Evolutionary conservation across 331 rosid species (phyloP).

Genomic region (Rhamnella rubrinervis): DNA sequence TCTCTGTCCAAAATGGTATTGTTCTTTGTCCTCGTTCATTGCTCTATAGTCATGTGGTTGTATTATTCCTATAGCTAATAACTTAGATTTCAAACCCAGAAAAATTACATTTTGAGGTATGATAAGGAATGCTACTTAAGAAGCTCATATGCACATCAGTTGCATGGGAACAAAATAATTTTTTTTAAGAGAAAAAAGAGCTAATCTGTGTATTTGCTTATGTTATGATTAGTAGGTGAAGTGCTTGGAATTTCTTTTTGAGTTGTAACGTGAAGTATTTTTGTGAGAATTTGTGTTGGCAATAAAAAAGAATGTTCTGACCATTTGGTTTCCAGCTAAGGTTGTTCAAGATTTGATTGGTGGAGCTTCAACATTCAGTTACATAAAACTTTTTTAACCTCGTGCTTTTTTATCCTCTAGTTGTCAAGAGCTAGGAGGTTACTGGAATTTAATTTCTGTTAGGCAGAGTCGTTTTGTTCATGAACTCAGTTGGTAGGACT

Average conservation of each 20-base stretch:
- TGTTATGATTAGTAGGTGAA: neutral
- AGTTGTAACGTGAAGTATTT: too few relatives aligned
- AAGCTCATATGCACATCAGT: slow-evolving; percentile 5
- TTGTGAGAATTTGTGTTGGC: too few relatives aligned
- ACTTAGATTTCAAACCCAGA: neutral
- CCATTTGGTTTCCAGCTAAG: neutral
- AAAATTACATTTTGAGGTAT: neutral
- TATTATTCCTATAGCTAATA: neutral
- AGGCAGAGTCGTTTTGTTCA: too few relatives aligned
- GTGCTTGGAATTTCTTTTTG: too few relatives aligned
- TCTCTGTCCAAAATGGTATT: slow-evolving; percentile 65
- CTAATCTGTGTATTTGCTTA: neutral
- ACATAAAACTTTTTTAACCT: too few relatives aligned
- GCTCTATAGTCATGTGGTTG: neutral
- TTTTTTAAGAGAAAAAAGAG: neutral
- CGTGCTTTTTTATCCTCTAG: too few relatives aligned
- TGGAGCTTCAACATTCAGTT: too few relatives aligned
- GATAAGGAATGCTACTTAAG: neutral
- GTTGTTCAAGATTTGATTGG: neutral
- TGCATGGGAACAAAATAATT: neutral
- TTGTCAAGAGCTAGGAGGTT: too few relatives aligned
- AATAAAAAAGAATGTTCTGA: neutral
- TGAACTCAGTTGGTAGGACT: neutral
- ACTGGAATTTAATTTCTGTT: too few relatives aligned
- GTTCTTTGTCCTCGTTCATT: slow-evolving; percentile 9